phyloP scores from a whole-genome alignment of 148 eudicot species.

The Hydrangea macrophylla region DNA sequence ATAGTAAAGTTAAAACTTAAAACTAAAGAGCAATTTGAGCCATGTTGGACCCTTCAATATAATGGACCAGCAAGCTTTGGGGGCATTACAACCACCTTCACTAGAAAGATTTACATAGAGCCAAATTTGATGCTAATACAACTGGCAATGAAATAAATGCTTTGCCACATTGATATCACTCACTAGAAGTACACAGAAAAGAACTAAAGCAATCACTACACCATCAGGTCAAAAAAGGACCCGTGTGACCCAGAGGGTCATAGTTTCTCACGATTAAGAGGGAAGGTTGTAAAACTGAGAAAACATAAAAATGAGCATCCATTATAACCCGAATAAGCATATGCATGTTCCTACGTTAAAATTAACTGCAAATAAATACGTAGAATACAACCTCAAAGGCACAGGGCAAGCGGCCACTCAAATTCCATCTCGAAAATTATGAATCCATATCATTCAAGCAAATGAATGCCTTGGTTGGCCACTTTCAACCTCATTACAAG shows the following conservation, averaged over 20 bases:
- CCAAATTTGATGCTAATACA: neutral
- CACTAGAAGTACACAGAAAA: neutral
- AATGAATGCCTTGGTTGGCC: conserved; percentile 22
- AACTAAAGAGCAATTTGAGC: too few relatives aligned
- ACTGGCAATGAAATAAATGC: neutral
- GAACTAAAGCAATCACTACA: neutral
- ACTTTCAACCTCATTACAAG: conserved; percentile 42
- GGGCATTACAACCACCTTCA: too few relatives aligned
- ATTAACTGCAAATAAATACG: conserved; percentile 32
- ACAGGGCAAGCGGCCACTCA: conserved; percentile 48
- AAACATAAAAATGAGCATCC: too few relatives aligned
- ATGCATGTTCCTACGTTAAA: conserved; percentile 57
- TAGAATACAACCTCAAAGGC: conserved; percentile 49
- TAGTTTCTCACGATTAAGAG: neutral
- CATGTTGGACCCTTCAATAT: too few relatives aligned
- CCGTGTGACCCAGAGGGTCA: too few relatives aligned
- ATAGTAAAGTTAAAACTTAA: too few relatives aligned
- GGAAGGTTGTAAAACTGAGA: neutral
- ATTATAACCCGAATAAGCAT: conserved; percentile 40
- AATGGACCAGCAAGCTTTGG: too few relatives aligned
- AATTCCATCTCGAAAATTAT: conserved; percentile 2
- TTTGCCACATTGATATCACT: neutral
- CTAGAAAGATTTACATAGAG: too few relatives aligned
- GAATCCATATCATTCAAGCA: conserved; percentile 10
- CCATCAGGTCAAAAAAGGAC: too few relatives aligned